Evolutionary conservation across 129 eudicot genomes (phyloP).

Genomic region (Oenanthe sinensis): DNA sequence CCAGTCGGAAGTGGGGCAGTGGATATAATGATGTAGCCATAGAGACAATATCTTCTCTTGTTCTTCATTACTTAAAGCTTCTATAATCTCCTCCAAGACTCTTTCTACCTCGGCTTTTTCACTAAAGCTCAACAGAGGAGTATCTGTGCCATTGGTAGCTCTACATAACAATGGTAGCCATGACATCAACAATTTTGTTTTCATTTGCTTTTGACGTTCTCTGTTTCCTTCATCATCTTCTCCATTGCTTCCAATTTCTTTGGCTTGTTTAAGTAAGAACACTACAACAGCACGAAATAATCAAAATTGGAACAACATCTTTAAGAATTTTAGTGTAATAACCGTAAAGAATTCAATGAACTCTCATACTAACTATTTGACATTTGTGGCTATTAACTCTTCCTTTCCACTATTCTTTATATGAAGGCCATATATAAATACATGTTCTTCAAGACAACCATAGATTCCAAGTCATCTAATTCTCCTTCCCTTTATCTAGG

Average conservation of each 20-base stretch:
- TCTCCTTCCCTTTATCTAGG: too few species aligned
- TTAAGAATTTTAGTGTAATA: too few species aligned
- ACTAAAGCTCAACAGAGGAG: conserved; percentile 43
- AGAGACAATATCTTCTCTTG: conserved; percentile 65
- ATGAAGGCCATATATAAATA: background rate
- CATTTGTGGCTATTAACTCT: too few species aligned
- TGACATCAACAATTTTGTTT: conserved; percentile 42
- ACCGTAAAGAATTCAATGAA: too few species aligned
- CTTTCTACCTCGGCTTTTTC: conserved; percentile 59
- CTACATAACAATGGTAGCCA: conserved; percentile 83
- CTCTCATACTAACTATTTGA: too few species aligned
- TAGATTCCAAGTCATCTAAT: too few species aligned
- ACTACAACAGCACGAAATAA: conserved; percentile 21
- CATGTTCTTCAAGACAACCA: background rate
- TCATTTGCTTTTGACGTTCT: conserved; percentile 32
- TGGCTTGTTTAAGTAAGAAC: conserved; percentile 65
- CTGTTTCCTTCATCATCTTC: conserved; percentile 16
- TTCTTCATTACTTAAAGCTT: conserved; percentile 40
- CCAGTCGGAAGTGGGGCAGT: conserved; percentile 70
- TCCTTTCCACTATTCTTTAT: too few species aligned
- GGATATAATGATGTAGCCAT: conserved; percentile 85
- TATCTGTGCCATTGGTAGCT: conserved; percentile 63
- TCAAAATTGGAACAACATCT: background rate
- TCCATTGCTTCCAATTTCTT: conserved; percentile 24
- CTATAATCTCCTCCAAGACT: conserved; percentile 52